These are phyloP conservation scores for Conticribra guillardii DNA, from an alignment of 108 stramenopile species.

Conservation along the genomic window DNA sequence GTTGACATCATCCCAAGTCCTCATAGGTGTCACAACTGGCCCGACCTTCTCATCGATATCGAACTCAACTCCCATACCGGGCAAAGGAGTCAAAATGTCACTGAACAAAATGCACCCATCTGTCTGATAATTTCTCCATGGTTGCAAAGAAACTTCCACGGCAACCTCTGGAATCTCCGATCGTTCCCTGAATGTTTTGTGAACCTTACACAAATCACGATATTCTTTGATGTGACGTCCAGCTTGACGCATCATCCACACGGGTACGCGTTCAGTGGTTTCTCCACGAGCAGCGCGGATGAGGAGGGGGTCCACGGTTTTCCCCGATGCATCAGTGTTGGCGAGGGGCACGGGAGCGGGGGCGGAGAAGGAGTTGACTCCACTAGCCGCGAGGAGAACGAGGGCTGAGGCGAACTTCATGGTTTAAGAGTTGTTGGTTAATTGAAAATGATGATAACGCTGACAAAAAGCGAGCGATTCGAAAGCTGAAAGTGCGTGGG, in stretches of 20 bases:
- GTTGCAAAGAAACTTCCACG: slow-evolving; percentile 97
- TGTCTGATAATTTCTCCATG: slow-evolving; percentile 93
- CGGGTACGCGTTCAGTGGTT: slow-evolving; percentile 93
- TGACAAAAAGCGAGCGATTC: no score
- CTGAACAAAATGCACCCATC: slow-evolving; percentile 99
- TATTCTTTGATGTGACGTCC: slow-evolving; percentile 98
- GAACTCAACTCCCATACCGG: slow-evolving; percentile 97
- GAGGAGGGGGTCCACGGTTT: slow-evolving; percentile 77
- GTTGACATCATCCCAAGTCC: slow-evolving; percentile 67
- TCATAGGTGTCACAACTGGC: slow-evolving; percentile 82
- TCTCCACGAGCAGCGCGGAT: slow-evolving; percentile 97
- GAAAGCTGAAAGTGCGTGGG: no score
- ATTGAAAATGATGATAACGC: no score
- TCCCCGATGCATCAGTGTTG: slow-evolving; percentile 36
- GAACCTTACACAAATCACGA: slow-evolving; percentile 94
- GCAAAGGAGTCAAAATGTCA: slow-evolving; percentile 98
- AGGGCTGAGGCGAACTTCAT: slow-evolving; percentile 35
- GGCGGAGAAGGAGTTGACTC: slow-evolving; percentile 42
- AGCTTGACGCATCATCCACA: slow-evolving; percentile 99
- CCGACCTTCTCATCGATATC: slow-evolving; percentile 92
- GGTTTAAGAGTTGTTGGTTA: no score
- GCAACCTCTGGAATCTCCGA: slow-evolving; percentile 98
- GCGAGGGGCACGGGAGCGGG: slow-evolving; percentile 21
- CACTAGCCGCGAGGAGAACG: slow-evolving; percentile 21
- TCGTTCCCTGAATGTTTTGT: slow-evolving; percentile 94